Evolutionary conservation across 1,139 yeast genomes (phyloP).

Genomic region (Meyerozyma elateridarum): DNA sequence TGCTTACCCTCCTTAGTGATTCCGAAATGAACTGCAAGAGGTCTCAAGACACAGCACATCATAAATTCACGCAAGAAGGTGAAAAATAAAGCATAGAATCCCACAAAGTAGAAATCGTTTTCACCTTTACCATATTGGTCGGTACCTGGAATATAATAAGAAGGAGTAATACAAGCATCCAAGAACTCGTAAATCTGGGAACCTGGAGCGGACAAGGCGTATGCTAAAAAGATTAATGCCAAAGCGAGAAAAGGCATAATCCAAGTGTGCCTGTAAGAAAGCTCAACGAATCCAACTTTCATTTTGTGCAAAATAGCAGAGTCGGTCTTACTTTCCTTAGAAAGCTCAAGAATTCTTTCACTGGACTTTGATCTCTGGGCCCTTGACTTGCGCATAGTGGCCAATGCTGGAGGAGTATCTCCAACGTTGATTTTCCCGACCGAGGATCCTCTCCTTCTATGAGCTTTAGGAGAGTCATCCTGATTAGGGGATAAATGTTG

Average conservation of each 20-base stretch:
- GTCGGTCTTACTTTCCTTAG: slow-evolving; percentile 28
- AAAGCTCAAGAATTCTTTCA: slow-evolving; percentile 30
- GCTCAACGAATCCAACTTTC: slow-evolving; percentile 53
- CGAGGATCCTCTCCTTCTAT: slow-evolving; percentile 47
- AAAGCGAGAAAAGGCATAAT: slow-evolving; percentile 57
- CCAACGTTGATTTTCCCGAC: slow-evolving; percentile 57
- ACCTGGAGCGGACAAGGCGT: slow-evolving; percentile 47
- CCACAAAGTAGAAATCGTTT: slow-evolving; percentile 76
- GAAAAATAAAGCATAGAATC: slow-evolving; percentile 78
- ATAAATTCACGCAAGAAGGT: slow-evolving; percentile 86
- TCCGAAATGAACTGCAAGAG: slow-evolving; percentile 57
- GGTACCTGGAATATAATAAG: slow-evolving; percentile 58
- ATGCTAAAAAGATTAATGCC: slow-evolving; percentile 31
- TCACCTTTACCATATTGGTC: slow-evolving; percentile 80
- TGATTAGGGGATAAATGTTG: slow-evolving; percentile 2
- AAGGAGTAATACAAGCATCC: slow-evolving; percentile 60
- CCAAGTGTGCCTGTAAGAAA: slow-evolving; percentile 76
- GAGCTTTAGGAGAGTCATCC: slow-evolving; percentile 2
- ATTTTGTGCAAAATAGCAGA: slow-evolving; percentile 45
- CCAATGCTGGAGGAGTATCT: slow-evolving; percentile 50
- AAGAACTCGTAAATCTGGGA: slow-evolving; percentile 53
- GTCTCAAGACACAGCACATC: slow-evolving; percentile 78
- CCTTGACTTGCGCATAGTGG: slow-evolving; percentile 41
- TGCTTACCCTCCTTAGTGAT: slow-evolving; percentile 55
- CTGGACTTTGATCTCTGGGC: slow-evolving; percentile 29